Evolutionary conservation across 2,329 filamentous ascomycete genomes (phyloP).

Genomic region (Hirsutella thompsonii): DNA sequence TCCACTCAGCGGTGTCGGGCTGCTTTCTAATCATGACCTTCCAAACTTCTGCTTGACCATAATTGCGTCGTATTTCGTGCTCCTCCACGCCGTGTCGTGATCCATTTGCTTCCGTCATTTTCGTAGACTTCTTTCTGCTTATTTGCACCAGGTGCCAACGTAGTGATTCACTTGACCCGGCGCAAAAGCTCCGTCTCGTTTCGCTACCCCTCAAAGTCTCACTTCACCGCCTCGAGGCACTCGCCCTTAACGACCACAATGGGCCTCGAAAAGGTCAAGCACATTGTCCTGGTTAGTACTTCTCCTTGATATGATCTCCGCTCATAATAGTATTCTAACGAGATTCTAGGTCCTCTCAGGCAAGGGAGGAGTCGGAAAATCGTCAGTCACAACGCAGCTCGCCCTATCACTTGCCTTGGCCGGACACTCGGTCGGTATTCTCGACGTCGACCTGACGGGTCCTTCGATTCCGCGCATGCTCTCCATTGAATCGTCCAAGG

Average conservation of each 20-base stretch:
- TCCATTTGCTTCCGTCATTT: too few species aligned
- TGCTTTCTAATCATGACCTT: not conserved
- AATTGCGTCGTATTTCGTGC: not conserved
- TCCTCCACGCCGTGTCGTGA: not conserved
- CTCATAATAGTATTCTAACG: too few species aligned
- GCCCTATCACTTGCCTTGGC: conserved; percentile 77
- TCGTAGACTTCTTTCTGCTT: too few species aligned
- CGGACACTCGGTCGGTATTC: conserved; percentile 82
- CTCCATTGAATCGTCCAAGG: conserved; percentile 76
- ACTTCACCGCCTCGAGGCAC: not conserved
- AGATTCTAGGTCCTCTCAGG: conserved; percentile 62
- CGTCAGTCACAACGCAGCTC: conserved; percentile 91
- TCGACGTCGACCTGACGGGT: conserved; percentile 92
- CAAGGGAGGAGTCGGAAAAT: conserved; percentile 97
- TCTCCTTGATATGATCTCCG: not conserved
- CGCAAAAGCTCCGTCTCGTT: not conserved
- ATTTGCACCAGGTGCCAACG: too few species aligned
- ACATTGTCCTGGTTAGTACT: conserved; percentile 57
- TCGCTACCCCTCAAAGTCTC: not conserved
- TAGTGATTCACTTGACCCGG: too few species aligned
- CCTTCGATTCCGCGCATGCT: conserved; percentile 95
- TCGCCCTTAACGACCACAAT: conserved; percentile 4
- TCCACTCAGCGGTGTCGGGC: not conserved
- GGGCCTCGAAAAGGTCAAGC: conserved; percentile 47
- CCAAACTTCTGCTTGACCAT: not conserved